These are phyloP conservation scores for Vitellaria paradoxa DNA, from an alignment of 179 eudicot species.

Conservation along the genomic window DNA sequence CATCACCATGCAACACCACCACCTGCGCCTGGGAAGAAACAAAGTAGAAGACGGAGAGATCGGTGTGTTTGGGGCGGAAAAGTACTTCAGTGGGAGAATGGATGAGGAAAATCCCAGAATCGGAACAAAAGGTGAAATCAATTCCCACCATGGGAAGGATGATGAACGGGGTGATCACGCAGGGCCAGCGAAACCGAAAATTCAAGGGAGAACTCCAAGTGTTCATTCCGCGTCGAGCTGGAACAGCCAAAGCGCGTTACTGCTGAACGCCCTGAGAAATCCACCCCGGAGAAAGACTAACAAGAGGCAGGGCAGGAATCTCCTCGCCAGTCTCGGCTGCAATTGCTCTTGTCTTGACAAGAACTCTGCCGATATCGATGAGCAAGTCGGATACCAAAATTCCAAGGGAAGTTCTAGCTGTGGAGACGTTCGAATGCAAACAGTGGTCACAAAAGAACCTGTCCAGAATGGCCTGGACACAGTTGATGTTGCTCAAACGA, in stretches of 20 bases:
- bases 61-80: slow-evolving; percentile 68
- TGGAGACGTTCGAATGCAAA: too few relatives aligned
- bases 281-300: slow-evolving; percentile 22
- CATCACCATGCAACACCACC: slow-evolving; percentile 16
- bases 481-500: slow-evolving; percentile 21
- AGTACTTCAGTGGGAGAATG: slow-evolving; percentile 58
- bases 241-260: slow-evolving; percentile 50
- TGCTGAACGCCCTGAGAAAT: slow-evolving; percentile 28
- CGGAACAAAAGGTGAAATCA: not conserved
- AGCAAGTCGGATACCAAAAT: slow-evolving; percentile 7
- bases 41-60: slow-evolving; percentile 47
- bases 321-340: slow-evolving; percentile 40
- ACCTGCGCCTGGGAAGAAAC: slow-evolving; percentile 16
- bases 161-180: not conserved
- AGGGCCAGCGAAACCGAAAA: slow-evolving; percentile 9
- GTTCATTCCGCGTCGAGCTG: slow-evolving; percentile 48
- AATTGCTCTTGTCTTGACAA: slow-evolving; percentile 45
- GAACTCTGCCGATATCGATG: slow-evolving; percentile 43
- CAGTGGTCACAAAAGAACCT: not conserved
- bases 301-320: slow-evolving; percentile 30
- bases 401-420: slow-evolving; percentile 8
- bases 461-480: slow-evolving; percentile 17
- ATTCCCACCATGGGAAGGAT: slow-evolving; percentile 17
- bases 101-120: slow-evolving; percentile 20
- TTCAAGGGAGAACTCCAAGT: slow-evolving; percentile 41